Conservation (phyloP, 805 yeast species). For the Ogataea pignaliae region DNA sequence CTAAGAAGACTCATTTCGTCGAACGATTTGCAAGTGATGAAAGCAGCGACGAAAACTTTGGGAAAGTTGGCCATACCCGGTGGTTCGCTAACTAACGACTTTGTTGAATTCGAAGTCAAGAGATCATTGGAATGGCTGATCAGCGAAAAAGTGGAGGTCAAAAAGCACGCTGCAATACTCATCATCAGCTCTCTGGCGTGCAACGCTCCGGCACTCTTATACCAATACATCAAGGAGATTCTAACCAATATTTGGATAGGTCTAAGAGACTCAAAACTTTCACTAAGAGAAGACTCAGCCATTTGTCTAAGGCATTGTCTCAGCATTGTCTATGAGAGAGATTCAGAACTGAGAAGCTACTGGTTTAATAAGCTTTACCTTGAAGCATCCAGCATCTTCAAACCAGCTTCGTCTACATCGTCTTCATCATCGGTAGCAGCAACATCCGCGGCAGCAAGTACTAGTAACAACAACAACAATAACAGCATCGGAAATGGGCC, state of each 20-base stretch:
- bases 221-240: slow-evolving; percentile 72
- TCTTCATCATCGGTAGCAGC: neutral
- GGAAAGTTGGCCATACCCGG: slow-evolving; percentile 90
- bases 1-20: slow-evolving; percentile 75
- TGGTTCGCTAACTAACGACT: slow-evolving; percentile 83
- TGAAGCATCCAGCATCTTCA: slow-evolving; percentile 30
- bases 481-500: slow-evolving; percentile 2
- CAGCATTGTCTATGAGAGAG: slow-evolving; percentile 75
- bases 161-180: slow-evolving; percentile 88
- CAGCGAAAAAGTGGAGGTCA: slow-evolving; percentile 76
- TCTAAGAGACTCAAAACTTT: slow-evolving; percentile 69
- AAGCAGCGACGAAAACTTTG: slow-evolving; percentile 77
- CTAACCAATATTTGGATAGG: slow-evolving; percentile 86
- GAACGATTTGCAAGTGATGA: slow-evolving; percentile 79
- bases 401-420: slow-evolving; percentile 8
- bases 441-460: neutral
- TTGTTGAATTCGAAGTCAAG: slow-evolving; percentile 89
- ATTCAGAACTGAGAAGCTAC: slow-evolving; percentile 58
- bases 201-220: slow-evolving; percentile 80
- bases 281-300: slow-evolving; percentile 81
- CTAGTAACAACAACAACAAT: slow-evolving; percentile 1
- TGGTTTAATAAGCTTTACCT: slow-evolving; percentile 64
- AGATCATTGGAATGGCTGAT: slow-evolving; percentile 88
- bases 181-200: slow-evolving; percentile 79
- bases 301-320: slow-evolving; percentile 73